Evolutionary conservation across 2,329 filamentous ascomycete genomes (phyloP), one percentile per base, ranked within the genome.

Genomic region (Ustulina deusta): DNA sequence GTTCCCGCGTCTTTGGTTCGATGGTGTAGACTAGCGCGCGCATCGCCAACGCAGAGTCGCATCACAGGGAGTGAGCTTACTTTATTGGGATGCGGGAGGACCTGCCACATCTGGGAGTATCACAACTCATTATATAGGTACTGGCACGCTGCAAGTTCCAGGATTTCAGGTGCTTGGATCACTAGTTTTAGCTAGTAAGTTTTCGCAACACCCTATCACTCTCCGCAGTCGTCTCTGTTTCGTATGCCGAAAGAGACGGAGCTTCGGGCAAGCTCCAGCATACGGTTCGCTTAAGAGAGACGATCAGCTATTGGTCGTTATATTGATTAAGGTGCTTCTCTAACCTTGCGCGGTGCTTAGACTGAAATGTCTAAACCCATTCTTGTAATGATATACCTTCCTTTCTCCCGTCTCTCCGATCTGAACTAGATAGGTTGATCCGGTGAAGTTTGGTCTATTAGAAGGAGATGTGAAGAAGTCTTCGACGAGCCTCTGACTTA

Each of bases 401-500:
- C 66, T 65, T 22, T 54, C 59, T 15, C 66, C 70, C 20, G 61
- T 34, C 22, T 66, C 70, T 7, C 62, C 68, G 15, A 66, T 56
- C 38, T 73, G 68, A 7, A 73, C 71, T n/a, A 68, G 25, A 34
- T 69, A 71, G 13, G 63, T 72, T 36, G 64, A 60, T 29, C 58
- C 63, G 7, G 64, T 67, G 38, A 66, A 71, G 29, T 70, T 57
- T 1, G 62, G 65, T 22, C 44, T 55, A n/a, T 15, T 32, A 7
- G 63, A 54, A 25, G 63, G 20, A 4, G 46, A 49, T 29, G 63
- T 52, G 59, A 70, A 71, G 65, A 73, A 72, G 32, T 66, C 52
- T 1, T 70, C 68, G 6, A 52, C 59, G 7, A 73, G 64, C 0
- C 55, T 36, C 49, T 77, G 74, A 25, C 66, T 72, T 15, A 75